Percentiles rank a stretch among this genome's conserved stretches.
These are phyloP conservation scores for Calonectria pauciramosa DNA, from an alignment of 2,329 filamentous ascomycete genomes.

Conservation along the genomic window DNA sequence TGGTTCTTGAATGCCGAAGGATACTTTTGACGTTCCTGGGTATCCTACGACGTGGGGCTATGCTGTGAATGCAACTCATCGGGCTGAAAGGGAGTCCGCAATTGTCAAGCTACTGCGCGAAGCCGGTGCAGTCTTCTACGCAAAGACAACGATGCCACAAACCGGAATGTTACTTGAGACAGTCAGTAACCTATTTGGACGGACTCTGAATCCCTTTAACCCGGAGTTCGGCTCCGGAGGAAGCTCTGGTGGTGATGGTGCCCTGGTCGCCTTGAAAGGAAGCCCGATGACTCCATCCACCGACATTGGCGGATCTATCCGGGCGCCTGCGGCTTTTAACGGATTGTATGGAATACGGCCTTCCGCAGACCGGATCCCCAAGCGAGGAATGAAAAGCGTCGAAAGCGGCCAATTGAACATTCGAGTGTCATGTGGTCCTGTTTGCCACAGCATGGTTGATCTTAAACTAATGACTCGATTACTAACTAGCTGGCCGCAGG, in stretches of 20 bases:
- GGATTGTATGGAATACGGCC: conserved; percentile 29
- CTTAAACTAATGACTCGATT: not conserved
- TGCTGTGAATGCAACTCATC: conserved; percentile 62
- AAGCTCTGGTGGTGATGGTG: conserved; percentile 67
- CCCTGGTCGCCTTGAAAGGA: conserved; percentile 52
- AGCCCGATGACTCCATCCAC: conserved; percentile 48
- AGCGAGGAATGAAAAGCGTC: not conserved
- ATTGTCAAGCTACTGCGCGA: conserved; percentile 70
- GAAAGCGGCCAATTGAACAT: not conserved
- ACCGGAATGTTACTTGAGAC: conserved; percentile 66
- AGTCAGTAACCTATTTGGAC: conserved; percentile 72
- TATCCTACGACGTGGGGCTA: conserved; percentile 69
- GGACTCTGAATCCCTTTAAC: conserved; percentile 73
- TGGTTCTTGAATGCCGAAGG: not conserved
- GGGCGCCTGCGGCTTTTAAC: conserved; percentile 49
- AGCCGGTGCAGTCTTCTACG: conserved; percentile 75
- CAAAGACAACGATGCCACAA: conserved; percentile 77
- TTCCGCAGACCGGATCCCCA: not conserved
- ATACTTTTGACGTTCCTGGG: conserved; percentile 59
- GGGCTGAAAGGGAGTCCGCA: conserved; percentile 61
- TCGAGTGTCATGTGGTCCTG: not conserved
- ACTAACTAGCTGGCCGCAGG: not conserved
- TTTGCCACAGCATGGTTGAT: not conserved
- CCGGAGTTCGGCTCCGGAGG: conserved; percentile 72
- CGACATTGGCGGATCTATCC: conserved; percentile 51